Conservation (phyloP, 2,329 filamentous ascomycete genomes). For the Trichoderma sp. region DNA sequence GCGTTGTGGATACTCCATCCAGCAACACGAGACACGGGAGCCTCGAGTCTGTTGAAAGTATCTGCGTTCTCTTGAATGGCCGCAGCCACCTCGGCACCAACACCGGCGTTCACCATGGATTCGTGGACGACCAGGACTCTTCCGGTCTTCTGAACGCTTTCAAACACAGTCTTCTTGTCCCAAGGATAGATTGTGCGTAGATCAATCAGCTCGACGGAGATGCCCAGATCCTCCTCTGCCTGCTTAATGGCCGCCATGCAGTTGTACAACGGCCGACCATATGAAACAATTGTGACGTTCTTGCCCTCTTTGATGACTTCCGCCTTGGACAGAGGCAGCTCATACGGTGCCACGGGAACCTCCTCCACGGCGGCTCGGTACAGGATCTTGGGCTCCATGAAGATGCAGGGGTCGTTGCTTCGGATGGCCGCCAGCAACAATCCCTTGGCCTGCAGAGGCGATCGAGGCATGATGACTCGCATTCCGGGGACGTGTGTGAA, state of each 20-base stretch:
- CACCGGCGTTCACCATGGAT: slow-evolving; percentile 84
- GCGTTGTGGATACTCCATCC: slow-evolving; percentile 89
- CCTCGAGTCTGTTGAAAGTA: slow-evolving; percentile 81
- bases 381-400: slow-evolving; percentile 92
- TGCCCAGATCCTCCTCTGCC: slow-evolving; percentile 71
- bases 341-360: slow-evolving; percentile 78
- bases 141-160: slow-evolving; percentile 85
- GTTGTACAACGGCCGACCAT: slow-evolving; percentile 85
- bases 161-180: slow-evolving; percentile 78
- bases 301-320: slow-evolving; percentile 79
- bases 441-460: slow-evolving; percentile 85
- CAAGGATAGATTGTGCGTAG: slow-evolving; percentile 87
- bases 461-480: slow-evolving; percentile 81
- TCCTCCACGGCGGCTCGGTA: slow-evolving; percentile 92
- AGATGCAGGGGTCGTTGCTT: slow-evolving; percentile 83
- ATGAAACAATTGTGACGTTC: slow-evolving; percentile 82
- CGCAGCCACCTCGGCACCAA: slow-evolving; percentile 86
- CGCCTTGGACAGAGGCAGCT: slow-evolving; percentile 82
- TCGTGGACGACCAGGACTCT: slow-evolving; percentile 88
- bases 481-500: slow-evolving; percentile 88
- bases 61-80: slow-evolving; percentile 76
- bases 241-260: slow-evolving; percentile 76
- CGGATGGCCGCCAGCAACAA: slow-evolving; percentile 75
- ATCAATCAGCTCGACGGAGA: slow-evolving; percentile 83
- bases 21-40: slow-evolving; percentile 79